A percentile compares a stretch with the other conserved stretches of the same genome.
Evolutionary conservation across 164 flowering plant species (phyloP).

Genomic region (Annona cherimola): DNA sequence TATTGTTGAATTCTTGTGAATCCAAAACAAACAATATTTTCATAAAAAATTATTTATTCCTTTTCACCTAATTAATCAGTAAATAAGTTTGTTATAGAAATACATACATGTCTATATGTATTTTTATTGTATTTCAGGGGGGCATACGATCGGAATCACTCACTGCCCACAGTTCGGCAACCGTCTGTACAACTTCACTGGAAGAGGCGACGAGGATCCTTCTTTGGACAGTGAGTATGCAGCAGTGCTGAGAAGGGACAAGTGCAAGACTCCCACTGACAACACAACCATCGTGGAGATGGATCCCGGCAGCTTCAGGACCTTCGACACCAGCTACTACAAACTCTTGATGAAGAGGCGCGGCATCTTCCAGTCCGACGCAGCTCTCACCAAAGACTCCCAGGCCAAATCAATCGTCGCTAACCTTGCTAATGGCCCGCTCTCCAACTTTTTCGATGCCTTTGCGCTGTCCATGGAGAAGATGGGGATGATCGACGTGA

Average conservation of each 20-base stretch:
- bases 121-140: slow-evolving; percentile 13
- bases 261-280: slow-evolving; percentile 24
- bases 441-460: slow-evolving; percentile 29
- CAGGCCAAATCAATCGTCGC: slow-evolving; percentile 26
- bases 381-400: slow-evolving; percentile 40
- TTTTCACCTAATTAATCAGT: too few species aligned
- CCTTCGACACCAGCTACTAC: slow-evolving; percentile 46
- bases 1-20: too few species aligned
- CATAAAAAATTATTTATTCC: too few species aligned
- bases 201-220: slow-evolving; percentile 31
- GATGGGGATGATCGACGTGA: slow-evolving; percentile 29
- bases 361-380: slow-evolving; percentile 58
- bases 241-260: not conserved
- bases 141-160: slow-evolving; percentile 28
- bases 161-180: slow-evolving; percentile 19
- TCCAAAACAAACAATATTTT: too few species aligned
- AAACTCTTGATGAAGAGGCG: slow-evolving; percentile 39
- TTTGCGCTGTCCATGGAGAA: slow-evolving; percentile 45
- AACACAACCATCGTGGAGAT: slow-evolving; percentile 35
- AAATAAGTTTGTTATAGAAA: too few species aligned
- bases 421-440: slow-evolving; percentile 18
- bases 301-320: slow-evolving; percentile 60
- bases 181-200: slow-evolving; percentile 61
- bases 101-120: too few species aligned
- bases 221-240: slow-evolving; percentile 10